Base-by-base conservation (phyloP, 1,284 basidiomycete species). In the Irpex sp. region DNA sequence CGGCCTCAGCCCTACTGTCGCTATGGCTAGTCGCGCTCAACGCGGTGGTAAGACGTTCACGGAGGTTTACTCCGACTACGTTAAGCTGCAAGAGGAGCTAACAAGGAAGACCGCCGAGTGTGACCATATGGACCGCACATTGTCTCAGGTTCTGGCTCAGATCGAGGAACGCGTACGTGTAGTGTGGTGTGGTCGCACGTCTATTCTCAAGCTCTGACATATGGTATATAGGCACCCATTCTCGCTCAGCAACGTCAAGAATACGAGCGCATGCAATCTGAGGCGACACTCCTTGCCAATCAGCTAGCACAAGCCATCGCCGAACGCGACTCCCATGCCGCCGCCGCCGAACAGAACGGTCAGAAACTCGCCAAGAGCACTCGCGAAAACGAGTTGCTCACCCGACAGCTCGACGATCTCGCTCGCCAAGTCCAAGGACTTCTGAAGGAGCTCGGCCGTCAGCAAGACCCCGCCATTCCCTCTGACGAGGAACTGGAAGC, bases 121-220 rank as follows among this genome's bases (percentile, higher is more conserved):
- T 61, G 86, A 89, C 65, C 85, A 92, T 55, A 88, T 98, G 82
- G 90, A 93, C 60, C 83, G 86, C 37, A 88, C 92, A 11, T 77
- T 94, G 44, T 79, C 84, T 26, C 81, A 85, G 21, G 87, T 94
- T n/a, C 79, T 94, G 19, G 85, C 85, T 61, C 92, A 97, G 76
- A 93, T 97, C 63, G 89, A 94, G 71, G 94, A 97, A 77, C 81
- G 93, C 73, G 94, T 96, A n/a, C n/a, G n/a, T n/a, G n/a, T n/a
- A n/a, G n/a, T n/a, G n/a, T n/a, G n/a, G n/a, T n/a, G n/a, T n/a
- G n/a, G n/a, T n/a, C n/a, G n/a, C n/a, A n/a, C n/a, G n/a, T n/a
- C n/a, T n/a, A n/a, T n/a, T 26, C 21, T 26, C 3, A 26, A 26
- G 26, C 26, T 26, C 26, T 26, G 4, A 26, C 26, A 4, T 4